These are phyloP conservation scores for Saccharomyces hybrid DNA, from an alignment of 1,139 yeast species.

Conservation along the genomic window DNA sequence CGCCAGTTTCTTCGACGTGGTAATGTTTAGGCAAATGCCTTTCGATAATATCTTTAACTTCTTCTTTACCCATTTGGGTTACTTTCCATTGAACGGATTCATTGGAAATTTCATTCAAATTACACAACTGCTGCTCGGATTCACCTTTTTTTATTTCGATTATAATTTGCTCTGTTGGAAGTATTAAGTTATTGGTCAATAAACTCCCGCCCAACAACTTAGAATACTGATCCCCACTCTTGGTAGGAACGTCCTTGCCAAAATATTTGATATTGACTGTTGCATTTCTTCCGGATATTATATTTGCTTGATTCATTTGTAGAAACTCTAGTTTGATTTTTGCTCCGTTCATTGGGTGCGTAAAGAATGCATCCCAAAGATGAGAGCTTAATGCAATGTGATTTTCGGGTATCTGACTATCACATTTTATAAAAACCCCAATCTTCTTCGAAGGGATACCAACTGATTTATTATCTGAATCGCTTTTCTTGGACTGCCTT, in stretches of 20 bases:
- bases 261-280: neutral
- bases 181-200: conserved; percentile 14
- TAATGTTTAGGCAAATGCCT: neutral
- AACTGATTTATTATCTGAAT: neutral
- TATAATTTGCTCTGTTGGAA: conserved; percentile 8
- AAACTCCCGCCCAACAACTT: conserved; percentile 6
- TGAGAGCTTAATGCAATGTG: conserved; percentile 51
- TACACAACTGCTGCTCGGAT: neutral
- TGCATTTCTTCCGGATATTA: neutral
- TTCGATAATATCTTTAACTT: neutral
- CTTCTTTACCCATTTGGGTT: neutral
- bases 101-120: neutral
- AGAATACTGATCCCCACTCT: neutral
- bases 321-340: conserved; percentile 16
- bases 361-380: conserved; percentile 52
- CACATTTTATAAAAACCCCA: conserved; percentile 6
- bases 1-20: neutral
- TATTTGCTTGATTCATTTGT: neutral
- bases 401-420: conserved; percentile 35
- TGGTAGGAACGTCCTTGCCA: neutral
- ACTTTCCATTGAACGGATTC: neutral
- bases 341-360: conserved; percentile 22
- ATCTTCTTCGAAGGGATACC: neutral
- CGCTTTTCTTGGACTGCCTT: neutral
- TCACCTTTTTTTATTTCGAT: conserved; percentile 9